These are phyloP conservation scores for Nicotiana tabacum DNA, from an alignment of 257 asterid genomes.

Conservation along the genomic window DNA sequence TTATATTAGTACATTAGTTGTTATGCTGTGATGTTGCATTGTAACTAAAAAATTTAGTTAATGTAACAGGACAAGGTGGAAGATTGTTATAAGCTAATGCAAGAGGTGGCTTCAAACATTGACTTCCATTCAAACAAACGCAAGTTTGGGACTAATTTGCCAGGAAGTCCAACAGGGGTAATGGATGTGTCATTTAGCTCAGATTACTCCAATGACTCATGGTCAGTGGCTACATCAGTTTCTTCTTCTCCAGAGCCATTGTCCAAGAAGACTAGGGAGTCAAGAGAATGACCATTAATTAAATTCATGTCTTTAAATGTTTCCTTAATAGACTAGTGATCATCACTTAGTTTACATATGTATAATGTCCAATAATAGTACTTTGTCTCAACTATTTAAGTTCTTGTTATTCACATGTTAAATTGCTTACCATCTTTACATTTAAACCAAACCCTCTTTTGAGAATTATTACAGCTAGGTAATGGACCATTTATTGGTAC, in stretches of 20 bases:
- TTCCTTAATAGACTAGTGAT: conserved; percentile 9
- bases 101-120: conserved; percentile 41
- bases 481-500: conserved; percentile 12
- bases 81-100: conserved; percentile 46
- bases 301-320: neutral
- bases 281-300: neutral
- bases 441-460: conserved; percentile 16
- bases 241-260: conserved; percentile 69
- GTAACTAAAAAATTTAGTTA: neutral
- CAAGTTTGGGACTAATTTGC: conserved; percentile 36
- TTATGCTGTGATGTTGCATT: neutral
- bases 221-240: conserved; percentile 41
- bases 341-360: neutral
- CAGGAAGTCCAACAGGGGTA: conserved; percentile 76
- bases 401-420: conserved; percentile 30
- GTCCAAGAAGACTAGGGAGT: conserved; percentile 45
- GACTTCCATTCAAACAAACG: conserved; percentile 40
- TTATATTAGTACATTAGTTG: too few species aligned
- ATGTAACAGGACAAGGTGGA: conserved; percentile 60
- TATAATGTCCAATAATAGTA: conserved; percentile 11
- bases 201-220: conserved; percentile 43
- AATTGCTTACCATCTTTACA: conserved; percentile 38
- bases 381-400: conserved; percentile 11
- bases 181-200: conserved; percentile 57
- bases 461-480: neutral